Conservation (phyloP, 1,284 basidiomycete genomes). For the Sanghuangporus baumii region DNA sequence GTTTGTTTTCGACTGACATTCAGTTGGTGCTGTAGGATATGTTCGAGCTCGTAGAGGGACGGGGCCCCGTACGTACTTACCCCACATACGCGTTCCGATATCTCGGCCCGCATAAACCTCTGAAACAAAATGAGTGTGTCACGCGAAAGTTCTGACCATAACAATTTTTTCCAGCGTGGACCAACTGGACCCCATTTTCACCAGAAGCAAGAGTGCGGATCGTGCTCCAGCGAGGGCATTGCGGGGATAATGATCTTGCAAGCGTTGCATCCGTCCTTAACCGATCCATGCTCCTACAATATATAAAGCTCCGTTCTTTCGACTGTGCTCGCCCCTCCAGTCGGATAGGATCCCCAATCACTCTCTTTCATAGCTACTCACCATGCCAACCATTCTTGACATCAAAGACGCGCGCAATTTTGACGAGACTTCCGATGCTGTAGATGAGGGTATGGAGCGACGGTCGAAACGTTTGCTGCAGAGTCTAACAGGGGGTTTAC, state of each 20-base stretch:
- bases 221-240: neutral
- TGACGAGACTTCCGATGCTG: slow-evolving; percentile 63
- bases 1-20: neutral
- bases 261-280: neutral
- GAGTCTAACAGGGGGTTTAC: too few relatives aligned
- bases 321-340: neutral
- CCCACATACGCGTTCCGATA: neutral
- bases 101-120: neutral
- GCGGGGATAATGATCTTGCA: neutral
- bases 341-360: too few relatives aligned
- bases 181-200: neutral
- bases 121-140: neutral
- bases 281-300: neutral
- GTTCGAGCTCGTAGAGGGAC: neutral
- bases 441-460: slow-evolving; percentile 56
- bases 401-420: slow-evolving; percentile 34
- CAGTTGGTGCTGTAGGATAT: neutral
- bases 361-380: neutral
- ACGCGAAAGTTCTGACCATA: neutral
- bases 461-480: too few relatives aligned
- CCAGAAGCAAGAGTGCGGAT: neutral
- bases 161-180: neutral
- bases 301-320: neutral
- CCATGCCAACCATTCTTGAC: neutral
- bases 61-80: neutral